These are phyloP conservation scores for Dysphania ambrosioides DNA, from an alignment of 148 eudicot genomes.

Conservation along the genomic window DNA sequence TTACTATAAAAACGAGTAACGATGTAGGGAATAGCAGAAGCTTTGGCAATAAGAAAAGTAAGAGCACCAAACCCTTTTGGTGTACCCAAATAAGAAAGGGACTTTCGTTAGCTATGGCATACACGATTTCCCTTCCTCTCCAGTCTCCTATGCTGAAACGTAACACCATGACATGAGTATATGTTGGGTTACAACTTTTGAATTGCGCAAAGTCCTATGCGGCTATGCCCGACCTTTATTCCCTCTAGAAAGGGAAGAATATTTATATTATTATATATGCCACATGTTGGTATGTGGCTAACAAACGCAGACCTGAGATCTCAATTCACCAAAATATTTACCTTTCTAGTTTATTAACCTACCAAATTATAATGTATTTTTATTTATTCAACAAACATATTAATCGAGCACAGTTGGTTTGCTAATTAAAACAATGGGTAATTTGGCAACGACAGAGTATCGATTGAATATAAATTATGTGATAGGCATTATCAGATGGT, in stretches of 20 bases:
- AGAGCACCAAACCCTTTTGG: slow-evolving; percentile 17
- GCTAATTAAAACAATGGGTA: no score
- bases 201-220: slow-evolving; percentile 8
- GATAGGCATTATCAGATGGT: no score
- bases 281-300: neutral
- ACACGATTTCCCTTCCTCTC: neutral
- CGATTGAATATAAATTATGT: no score
- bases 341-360: no score
- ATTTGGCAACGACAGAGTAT: no score
- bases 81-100: slow-evolving; percentile 24
- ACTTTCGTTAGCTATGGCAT: slow-evolving; percentile 16
- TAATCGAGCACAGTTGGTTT: no score
- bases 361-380: no score
- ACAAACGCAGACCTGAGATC: neutral
- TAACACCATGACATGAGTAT: neutral
- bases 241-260: neutral
- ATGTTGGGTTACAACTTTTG: neutral
- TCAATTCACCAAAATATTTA: no score
- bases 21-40: neutral
- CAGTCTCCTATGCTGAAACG: neutral
- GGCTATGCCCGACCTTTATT: slow-evolving; percentile 22
- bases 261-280: neutral
- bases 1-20: slow-evolving; percentile 8
- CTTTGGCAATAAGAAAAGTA: slow-evolving; percentile 26
- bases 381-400: no score